Base-by-base conservation (phyloP, 2,329 filamentous ascomycete species). In the Dothistroma pini region DNA sequence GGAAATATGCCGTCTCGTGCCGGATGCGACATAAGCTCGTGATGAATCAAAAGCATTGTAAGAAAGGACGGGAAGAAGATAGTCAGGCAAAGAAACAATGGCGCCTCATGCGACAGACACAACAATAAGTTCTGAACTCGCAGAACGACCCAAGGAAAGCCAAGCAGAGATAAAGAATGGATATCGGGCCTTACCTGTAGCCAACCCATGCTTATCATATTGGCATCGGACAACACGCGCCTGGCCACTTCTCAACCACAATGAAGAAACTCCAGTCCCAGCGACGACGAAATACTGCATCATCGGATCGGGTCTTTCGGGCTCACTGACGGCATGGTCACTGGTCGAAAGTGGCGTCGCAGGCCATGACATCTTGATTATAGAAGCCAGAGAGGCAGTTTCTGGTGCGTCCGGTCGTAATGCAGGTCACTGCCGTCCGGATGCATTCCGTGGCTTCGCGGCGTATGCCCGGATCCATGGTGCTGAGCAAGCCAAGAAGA, bases 381-480 rank as follows among this genome's bases (percentile, higher is more conserved):
- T 80, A 16, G 78, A 80, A 63, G 78, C 78, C 1, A 69, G 78
- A 61, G 77, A 80, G 66, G 77, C 78, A 12, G 76, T 76, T 0
- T 76, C 75, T 12, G 78, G 78, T n/a, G 77, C 78, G 1, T 78
- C 74, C 54, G 76, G 75, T 11, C 71, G 78, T 34, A 80, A 80
- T 63, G 78, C 78, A n/a, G 78, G 78, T 6, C 78, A 80, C 56
- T 73, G 79, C 16, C 69, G 77, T 29, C 77, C 77, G 61, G 76
- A 81, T 64, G 79, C 80, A 0, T 82, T 82, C 63, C 75, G 80
- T 10, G 80, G 80, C 0, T 82, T 80, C 64, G 73, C 71, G 41
- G 75, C 75, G 12, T 81, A 81, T 65, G 61, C 73, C 14, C 69
- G 73, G 14, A 66, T 79, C 11, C 78, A 80, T 59, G 80, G 79